phyloP scores from a whole-genome alignment of 1,284 basidiomycete genomes.

The Vanrija humicola region DNA sequence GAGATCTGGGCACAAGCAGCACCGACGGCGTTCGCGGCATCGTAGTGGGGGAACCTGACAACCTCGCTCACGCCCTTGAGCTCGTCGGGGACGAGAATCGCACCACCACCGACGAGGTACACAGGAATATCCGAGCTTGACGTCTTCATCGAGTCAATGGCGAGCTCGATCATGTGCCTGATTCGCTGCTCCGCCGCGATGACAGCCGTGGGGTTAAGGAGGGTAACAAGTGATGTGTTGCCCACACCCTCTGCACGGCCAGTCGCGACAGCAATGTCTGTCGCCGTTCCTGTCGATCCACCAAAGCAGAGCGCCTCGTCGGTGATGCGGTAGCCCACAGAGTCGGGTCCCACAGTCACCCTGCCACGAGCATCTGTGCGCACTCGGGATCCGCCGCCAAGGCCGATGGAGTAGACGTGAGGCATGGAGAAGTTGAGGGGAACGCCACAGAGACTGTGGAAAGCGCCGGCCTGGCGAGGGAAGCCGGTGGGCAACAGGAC shows the following conservation, averaged over 20 bases:
- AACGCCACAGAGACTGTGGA: conserved; percentile 33
- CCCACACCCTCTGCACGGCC: conserved; percentile 48
- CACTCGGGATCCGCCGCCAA: conserved; percentile 38
- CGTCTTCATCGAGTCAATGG: conserved; percentile 60
- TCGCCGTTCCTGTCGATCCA: conserved; percentile 55
- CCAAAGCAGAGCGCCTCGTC: conserved; percentile 55
- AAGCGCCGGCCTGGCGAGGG: conserved; percentile 33
- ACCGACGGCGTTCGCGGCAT: conserved; percentile 60
- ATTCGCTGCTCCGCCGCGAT: conserved; percentile 49
- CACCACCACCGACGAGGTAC: conserved; percentile 38
- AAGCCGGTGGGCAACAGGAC: conserved; percentile 30
- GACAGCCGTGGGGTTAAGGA: conserved; percentile 36
- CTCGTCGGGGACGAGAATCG: conserved; percentile 44
- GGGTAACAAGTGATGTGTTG: conserved; percentile 38
- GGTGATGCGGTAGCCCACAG: conserved; percentile 56
- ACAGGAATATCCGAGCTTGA: conserved; percentile 49
- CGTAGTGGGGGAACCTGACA: conserved; percentile 54
- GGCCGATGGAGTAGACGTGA: conserved; percentile 31
- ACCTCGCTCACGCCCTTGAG: conserved; percentile 55
- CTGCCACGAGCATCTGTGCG: conserved; percentile 24
- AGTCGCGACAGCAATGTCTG: conserved; percentile 54
- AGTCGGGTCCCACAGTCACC: conserved; percentile 57
- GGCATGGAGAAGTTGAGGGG: conserved; percentile 37
- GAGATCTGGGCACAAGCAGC: conserved; percentile 42
- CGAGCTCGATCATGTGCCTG: conserved; percentile 54